phyloP scores from a whole-genome alignment of 2,329 filamentous ascomycete species.

The Trichoderma asperellum region DNA sequence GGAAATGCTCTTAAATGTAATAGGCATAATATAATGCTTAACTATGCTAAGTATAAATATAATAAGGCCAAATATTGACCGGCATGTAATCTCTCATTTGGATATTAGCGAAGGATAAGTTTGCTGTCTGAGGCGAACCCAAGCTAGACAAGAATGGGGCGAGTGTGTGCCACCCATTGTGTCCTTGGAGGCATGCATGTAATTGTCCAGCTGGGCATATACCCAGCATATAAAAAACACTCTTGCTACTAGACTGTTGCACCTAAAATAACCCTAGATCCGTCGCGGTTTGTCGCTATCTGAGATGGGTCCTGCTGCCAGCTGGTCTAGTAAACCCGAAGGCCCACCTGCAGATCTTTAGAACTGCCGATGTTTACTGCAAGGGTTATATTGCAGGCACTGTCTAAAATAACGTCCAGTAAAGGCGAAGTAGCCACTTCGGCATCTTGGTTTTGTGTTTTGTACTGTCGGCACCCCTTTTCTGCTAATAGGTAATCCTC shows the following conservation, averaged over 20 bases:
- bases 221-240: not conserved
- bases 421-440: not conserved
- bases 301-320: not conserved
- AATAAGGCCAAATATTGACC: no score
- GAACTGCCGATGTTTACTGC: not conserved
- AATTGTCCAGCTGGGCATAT: not conserved
- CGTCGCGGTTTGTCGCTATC: not conserved
- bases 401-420: not conserved
- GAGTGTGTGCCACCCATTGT: not conserved
- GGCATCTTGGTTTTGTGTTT: not conserved
- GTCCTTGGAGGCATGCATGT: not conserved
- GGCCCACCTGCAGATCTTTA: not conserved
- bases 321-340: no score
- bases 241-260: not conserved
- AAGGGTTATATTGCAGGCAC: not conserved
- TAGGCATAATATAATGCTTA: no score
- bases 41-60: no score
- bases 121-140: no score
- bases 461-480: not conserved
- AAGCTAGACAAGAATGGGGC: no score
- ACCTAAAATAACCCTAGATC: not conserved
- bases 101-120: no score
- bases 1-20: no score
- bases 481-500: not conserved
- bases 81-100: no score